phyloP scores from a whole-genome alignment of 495 filamentous ascomycete species.

The Aspergillus hancockii region DNA sequence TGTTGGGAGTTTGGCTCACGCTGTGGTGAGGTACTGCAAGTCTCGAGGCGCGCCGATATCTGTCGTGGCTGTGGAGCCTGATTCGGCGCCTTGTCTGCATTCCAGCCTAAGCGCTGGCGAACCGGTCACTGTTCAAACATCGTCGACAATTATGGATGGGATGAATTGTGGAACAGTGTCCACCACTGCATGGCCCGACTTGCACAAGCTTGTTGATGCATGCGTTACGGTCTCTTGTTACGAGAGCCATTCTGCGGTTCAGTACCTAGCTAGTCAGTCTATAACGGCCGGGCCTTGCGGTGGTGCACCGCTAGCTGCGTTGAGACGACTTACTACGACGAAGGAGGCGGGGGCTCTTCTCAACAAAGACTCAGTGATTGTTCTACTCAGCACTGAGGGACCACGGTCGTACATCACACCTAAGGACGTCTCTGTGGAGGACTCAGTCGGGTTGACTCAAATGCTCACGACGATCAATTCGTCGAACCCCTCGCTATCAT shows the following conservation, averaged over 20 bases:
- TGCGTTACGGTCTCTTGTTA: constrained; percentile 56
- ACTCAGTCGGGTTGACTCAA: constrained; percentile 38
- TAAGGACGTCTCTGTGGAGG: constrained; percentile 34
- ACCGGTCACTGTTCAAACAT: constrained; percentile 46
- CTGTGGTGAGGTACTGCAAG: constrained; percentile 61
- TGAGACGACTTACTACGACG: constrained; percentile 42
- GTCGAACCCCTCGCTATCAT: constrained; percentile 43
- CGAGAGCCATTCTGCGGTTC: constrained; percentile 54
- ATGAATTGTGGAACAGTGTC: constrained; percentile 71
- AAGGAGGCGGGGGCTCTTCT: constrained; percentile 34
- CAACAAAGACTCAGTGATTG: constrained; percentile 48
- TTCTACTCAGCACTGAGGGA: constrained; percentile 55
- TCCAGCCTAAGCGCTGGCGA: constrained; percentile 48
- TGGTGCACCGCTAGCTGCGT: constrained; percentile 58
- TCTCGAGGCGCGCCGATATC: constrained; percentile 26
- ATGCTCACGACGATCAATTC: constrained; percentile 45
- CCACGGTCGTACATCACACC: constrained; percentile 37
- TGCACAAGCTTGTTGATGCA: constrained; percentile 57
- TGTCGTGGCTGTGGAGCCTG: constrained; percentile 63
- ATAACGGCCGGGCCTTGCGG: constrained; percentile 66
- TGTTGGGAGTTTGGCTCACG: constrained; percentile 65
- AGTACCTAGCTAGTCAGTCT: constrained; percentile 44
- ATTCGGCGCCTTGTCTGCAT: constrained; percentile 61
- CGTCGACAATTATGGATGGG: constrained; percentile 64
- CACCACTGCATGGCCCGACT: constrained; percentile 57